Conservation (phyloP, 2,329 filamentous ascomycete species). For the Colletotrichum cordylinicola region DNA sequence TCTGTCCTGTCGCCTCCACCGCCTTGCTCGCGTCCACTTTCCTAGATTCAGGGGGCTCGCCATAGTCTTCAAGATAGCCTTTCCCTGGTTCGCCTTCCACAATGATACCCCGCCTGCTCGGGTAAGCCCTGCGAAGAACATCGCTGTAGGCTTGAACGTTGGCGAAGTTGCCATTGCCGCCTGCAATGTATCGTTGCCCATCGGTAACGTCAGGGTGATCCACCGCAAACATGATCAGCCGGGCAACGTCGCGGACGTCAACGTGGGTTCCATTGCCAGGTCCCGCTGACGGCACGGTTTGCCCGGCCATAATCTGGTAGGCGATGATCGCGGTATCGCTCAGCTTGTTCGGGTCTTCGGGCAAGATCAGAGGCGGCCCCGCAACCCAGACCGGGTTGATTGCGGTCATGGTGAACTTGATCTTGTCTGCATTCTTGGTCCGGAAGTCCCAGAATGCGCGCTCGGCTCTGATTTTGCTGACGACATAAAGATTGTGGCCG, state of each 20-base stretch:
- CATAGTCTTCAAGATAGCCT: constrained; percentile 5
- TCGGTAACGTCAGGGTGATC: neutral
- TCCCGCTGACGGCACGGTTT: neutral
- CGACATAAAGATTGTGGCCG: constrained; percentile 28
- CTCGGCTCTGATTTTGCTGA: constrained; percentile 36
- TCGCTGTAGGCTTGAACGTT: constrained; percentile 10
- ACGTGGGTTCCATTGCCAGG: constrained; percentile 11
- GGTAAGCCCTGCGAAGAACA: constrained; percentile 1
- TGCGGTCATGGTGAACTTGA: constrained; percentile 26
- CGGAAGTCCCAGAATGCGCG: constrained; percentile 34
- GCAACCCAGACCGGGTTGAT: constrained; percentile 17
- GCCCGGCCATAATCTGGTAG: constrained; percentile 21
- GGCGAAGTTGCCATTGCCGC: neutral
- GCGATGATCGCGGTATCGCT: constrained; percentile 24
- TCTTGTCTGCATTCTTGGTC: constrained; percentile 28
- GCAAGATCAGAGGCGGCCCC: constrained; percentile 17
- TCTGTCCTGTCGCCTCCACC: constrained; percentile 1
- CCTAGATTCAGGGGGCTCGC: neutral
- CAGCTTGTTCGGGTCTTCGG: constrained; percentile 7
- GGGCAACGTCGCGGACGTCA: constrained; percentile 19
- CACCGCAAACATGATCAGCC: constrained; percentile 7
- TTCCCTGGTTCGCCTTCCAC: constrained; percentile 10
- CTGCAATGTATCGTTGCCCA: neutral
- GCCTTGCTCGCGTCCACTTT: constrained; percentile 16
- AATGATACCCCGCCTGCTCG: neutral